Base-by-base conservation (phyloP, 2,329 filamentous ascomycete genomes). In the Aspergillus floridensis region DNA sequence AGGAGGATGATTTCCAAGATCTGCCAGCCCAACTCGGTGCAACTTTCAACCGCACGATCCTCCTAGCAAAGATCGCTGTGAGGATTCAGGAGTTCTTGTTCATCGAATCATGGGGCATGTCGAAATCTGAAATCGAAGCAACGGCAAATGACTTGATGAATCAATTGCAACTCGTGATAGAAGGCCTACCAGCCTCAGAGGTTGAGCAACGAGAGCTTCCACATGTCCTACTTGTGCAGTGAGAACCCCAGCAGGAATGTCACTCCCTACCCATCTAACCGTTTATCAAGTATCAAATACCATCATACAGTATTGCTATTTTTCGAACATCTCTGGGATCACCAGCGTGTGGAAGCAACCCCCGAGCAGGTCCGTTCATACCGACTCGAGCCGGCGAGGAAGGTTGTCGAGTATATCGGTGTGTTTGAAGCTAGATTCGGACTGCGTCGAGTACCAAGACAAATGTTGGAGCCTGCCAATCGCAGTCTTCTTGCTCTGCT, bases 161-260 rank as follows among this genome's bases (percentile, higher is more conserved):
- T 26, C 65, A 63, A 29, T 57, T 75, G 50, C 59, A 61, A 47
- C n/a, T 48, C 7, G 73, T 70, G 63, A 55, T 69, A 10, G 56
- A 59, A 35, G 44, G 47, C 26, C 65, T 71, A 63, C 67, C 68
- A 3, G 55, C 60, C 14, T 35, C 59, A 6, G 52, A 66, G 6
- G 56, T 63, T 21, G 65, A 65, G 49, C 59, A 62, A 11, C 57
- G 65, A 32, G 60, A 63, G 10, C 57, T 69, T 26, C 68, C 72
- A 44, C 72, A 74, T 41, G 50, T 70, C 4, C 49, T 73, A 26
- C 62, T 69, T 24, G 49, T 73, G 53, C 66, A 68, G 72, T 75
- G 70, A 70, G 69, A 10, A 22, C 22, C 7, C 24, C 38, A 29
- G 19, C 16, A 56, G 12, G 12, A 38, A 2, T 12, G 16, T 22